These are phyloP conservation scores for Tylopilus plumbeoviolaceoides DNA, from an alignment of 768 basidiomycete genomes.

Conservation along the genomic window DNA sequence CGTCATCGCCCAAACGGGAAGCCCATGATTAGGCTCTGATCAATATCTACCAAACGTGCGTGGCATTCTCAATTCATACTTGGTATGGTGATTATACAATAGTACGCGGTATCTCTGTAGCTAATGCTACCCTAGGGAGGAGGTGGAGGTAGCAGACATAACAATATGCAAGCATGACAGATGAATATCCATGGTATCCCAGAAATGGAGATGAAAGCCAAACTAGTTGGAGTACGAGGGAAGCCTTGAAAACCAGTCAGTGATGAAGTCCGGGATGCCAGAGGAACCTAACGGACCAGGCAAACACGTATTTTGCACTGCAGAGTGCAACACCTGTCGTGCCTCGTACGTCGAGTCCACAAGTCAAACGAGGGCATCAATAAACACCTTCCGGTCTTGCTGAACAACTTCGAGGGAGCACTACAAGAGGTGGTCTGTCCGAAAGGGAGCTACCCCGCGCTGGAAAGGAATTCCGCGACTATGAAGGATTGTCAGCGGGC, in stretches of 20 bases:
- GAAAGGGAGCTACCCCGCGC: no score
- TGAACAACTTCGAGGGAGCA: constrained; percentile 64
- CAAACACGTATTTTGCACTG: constrained; percentile 58
- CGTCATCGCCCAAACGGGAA: no score
- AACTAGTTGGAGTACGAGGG: constrained; percentile 36
- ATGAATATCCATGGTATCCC: constrained; percentile 10
- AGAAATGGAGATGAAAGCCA: neutral
- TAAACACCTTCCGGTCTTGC: constrained; percentile 71
- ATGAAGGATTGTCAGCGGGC: no score
- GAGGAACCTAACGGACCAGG: constrained; percentile 44
- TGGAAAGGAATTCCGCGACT: no score
- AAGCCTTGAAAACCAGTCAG: constrained; percentile 30
- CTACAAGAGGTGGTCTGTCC: constrained; percentile 63
- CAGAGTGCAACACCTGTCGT: constrained; percentile 52
- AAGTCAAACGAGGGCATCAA: constrained; percentile 69
- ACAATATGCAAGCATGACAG: neutral
- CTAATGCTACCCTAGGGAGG: constrained; percentile 6
- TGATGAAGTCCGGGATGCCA: neutral
- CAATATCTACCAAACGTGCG: neutral
- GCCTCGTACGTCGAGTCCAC: constrained; percentile 75
- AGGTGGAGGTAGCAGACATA: neutral
- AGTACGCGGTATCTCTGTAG: constrained; percentile 20
- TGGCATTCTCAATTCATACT: constrained; percentile 6
- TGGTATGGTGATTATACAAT: constrained; percentile 16
- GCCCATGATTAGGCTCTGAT: no score